Evolutionary conservation across 2,329 filamentous ascomycete genomes (phyloP).

Genomic region (Cladophialophora chaetospira): DNA sequence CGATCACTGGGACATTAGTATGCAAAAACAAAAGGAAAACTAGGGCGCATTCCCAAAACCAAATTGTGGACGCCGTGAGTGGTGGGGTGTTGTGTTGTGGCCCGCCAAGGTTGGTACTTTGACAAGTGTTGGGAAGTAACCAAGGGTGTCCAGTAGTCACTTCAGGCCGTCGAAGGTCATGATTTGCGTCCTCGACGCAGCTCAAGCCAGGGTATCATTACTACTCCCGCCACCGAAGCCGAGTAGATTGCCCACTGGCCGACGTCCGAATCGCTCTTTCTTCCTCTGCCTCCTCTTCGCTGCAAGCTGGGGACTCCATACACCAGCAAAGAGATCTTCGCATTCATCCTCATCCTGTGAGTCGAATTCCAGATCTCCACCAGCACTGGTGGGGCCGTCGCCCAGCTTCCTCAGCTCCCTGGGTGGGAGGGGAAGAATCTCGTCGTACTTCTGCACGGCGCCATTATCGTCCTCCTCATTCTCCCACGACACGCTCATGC

Average conservation of each 20-base stretch:
- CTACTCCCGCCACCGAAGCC: slow-evolving; percentile 19
- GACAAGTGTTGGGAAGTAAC: too few relatives aligned
- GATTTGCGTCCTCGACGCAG: too few relatives aligned
- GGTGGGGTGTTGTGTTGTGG: too few relatives aligned
- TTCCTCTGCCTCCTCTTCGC: slow-evolving; percentile 43
- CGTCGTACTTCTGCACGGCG: slow-evolving; percentile 15
- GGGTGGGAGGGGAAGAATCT: slow-evolving; percentile 24
- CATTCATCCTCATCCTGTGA: slow-evolving; percentile 68
- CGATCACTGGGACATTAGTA: too few relatives aligned
- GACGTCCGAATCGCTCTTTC: slow-evolving; percentile 27
- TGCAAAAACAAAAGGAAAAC: too few relatives aligned
- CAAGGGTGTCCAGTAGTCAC: too few relatives aligned
- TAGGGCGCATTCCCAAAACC: too few relatives aligned
- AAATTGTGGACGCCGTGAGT: too few relatives aligned
- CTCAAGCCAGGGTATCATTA: slow-evolving; percentile 25
- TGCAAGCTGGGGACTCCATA: slow-evolving; percentile 61
- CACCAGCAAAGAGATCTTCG: slow-evolving; percentile 64
- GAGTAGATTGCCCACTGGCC: slow-evolving; percentile 15
- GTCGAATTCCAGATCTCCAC: slow-evolving; percentile 49
- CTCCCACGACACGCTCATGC: slow-evolving; percentile 57
- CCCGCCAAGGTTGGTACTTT: too few relatives aligned
- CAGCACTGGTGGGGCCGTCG: slow-evolving; percentile 6
- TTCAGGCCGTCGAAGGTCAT: too few relatives aligned
- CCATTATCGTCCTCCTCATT: slow-evolving; percentile 28
- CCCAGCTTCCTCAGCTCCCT: slow-evolving; percentile 23